These are phyloP conservation scores for Kitagawia praeruptora DNA, from an alignment of 129 eudicot genomes.

Conservation along the genomic window DNA sequence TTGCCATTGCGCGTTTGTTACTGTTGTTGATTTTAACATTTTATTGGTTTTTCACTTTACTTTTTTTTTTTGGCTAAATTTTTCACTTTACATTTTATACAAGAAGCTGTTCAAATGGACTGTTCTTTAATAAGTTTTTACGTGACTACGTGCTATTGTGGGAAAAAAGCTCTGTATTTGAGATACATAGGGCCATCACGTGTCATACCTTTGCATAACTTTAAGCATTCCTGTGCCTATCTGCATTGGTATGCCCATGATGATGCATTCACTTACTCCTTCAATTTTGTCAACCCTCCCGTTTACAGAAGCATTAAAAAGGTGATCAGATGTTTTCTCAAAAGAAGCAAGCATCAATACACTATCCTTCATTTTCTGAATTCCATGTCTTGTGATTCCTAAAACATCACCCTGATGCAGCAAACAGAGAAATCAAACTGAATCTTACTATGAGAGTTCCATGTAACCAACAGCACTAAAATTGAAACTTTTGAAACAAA, in stretches of 20 bases:
- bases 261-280: slow-evolving; percentile 93
- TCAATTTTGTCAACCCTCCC: slow-evolving; percentile 90
- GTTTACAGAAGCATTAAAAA: slow-evolving; percentile 75
- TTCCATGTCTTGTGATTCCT: slow-evolving; percentile 80
- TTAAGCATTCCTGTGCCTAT: slow-evolving; percentile 83
- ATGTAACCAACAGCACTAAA: background rate
- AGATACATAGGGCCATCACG: no score
- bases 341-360: slow-evolving; percentile 90
- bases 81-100: no score
- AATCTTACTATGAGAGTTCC: background rate
- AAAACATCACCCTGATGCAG: slow-evolving; percentile 66
- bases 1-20: no score
- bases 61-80: no score
- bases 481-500: background rate
- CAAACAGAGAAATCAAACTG: background rate
- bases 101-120: no score
- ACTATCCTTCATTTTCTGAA: slow-evolving; percentile 89
- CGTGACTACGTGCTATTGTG: background rate
- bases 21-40: no score
- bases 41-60: no score
- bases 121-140: no score
- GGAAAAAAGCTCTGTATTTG: background rate
- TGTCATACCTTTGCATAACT: slow-evolving; percentile 60
- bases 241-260: slow-evolving; percentile 90
- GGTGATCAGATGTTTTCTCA: slow-evolving; percentile 89